Base-by-base conservation (phyloP, 768 basidiomycete species). In the Hypsizygus marmoreus region DNA sequence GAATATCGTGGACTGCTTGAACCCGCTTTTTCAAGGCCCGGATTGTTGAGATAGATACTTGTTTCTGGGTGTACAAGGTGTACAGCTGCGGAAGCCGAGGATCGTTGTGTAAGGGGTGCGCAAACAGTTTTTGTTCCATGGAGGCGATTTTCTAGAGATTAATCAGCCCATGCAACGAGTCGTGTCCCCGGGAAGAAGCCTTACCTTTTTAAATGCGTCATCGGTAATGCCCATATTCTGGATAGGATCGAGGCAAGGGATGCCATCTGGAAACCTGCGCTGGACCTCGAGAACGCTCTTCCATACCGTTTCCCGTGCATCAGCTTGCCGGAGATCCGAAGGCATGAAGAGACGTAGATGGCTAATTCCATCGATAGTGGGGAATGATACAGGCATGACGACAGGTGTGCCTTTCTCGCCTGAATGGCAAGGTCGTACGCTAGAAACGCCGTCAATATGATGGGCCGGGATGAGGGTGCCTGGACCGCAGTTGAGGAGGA, bases 161-260 rank as follows among this genome's bases (percentile, higher is more conserved):
- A n/a, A n/a, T n/a, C n/a, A 12, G 3, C 23, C 6, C 9, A 35
- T 33, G 34, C 10, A 24, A 29, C 31, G 22, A 33, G 24, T 29
- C 26, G 46, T 12, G 40, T 40, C 13, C 26, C 9, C 6, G 24
- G 32, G 24, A 13, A 16, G 19, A 29, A 4, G 41, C 60, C 68
- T 32, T 45, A 93, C 95, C 69, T 90, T 80, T 59, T 81, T 81
- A 71, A 99, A 99, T 55, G 89, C 92, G 26, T 91, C 89, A 56
- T 98, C 97, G 46, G 88, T 91, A 63, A 99, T 97, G 9, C 84
- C 86, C 93, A 98, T 94, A 62, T 97, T 92, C 59, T 90, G 77
- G 20, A 98, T 73, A 0, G 97, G 97, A 61, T 98, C 97, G 8
- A 99, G 74, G 6, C 94, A 68, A 0, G 88, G 71, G 43, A 97